Evolutionary conservation across 2,329 filamentous ascomycete species (phyloP), one percentile per base, ranked within the genome.

Genomic region (Elsinoe batatas): DNA sequence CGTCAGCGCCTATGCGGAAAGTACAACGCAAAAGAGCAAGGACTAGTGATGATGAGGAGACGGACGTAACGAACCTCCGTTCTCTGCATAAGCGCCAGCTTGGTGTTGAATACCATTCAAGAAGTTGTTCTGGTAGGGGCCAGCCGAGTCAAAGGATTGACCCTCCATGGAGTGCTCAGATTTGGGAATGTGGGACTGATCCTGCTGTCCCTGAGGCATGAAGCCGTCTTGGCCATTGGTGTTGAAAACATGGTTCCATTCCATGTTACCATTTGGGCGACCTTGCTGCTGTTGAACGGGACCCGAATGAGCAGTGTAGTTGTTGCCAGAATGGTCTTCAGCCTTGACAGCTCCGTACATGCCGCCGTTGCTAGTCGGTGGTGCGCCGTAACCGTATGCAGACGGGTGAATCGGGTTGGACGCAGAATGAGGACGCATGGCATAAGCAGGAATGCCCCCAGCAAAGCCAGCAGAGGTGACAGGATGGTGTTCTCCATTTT

Each of bases 51-150:
- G 47, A 15, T 37, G 32, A 30, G 32, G 32, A 36, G 40, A 44
- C 12, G 49, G 67, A 58, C 63, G 63, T 50, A 65, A 61, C 57
- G 67, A 65, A 60, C 59, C 59, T 60, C 57, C 57, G 54, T 58
- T 55, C 53, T 60, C 59, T 49, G 55, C 57, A 53, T 57, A 60
- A 20, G 65, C 67, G 69, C 63, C 72, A 62, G 68, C 64, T 62
- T 73, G 71, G 64, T 72, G 71, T 64, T 75, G 76, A 50, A 76
- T 67, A 64, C 69, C 71, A 68, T 69, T 71, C 69, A 76, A 74
- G 70, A 76, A 72, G 67, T 67, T 72, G 62, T 74, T 71, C 67
- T 72, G 70, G 61, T 68, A 68, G 64, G 69, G 66, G 64, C 74
- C 71, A 66, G 70, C 68, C 61, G 69, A 61, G 56, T 57, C 69